Percentiles rank a stretch among this genome's conserved stretches.
phyloP scores from a whole-genome alignment of 768 basidiomycete genomes.

The Podaxis sp. region DNA sequence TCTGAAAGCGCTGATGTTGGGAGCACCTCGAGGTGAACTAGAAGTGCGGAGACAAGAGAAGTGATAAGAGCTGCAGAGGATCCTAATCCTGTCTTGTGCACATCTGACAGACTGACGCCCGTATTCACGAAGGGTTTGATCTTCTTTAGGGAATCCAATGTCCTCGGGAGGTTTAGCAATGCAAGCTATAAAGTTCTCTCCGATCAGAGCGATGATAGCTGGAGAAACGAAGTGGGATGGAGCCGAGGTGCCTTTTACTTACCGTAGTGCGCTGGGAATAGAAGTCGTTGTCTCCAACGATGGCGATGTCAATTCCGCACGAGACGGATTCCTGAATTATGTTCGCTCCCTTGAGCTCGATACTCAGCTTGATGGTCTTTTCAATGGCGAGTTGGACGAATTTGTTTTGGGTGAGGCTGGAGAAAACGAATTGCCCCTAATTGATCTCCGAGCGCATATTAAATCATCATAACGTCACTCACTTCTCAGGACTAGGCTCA shows the following conservation, averaged over 20 bases:
- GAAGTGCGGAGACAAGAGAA: constrained; percentile 83
- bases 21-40: constrained; percentile 73
- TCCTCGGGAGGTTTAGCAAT: constrained; percentile 57
- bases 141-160: constrained; percentile 58
- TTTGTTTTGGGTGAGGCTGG: constrained; percentile 70
- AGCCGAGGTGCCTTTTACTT: constrained; percentile 21
- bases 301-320: constrained; percentile 69
- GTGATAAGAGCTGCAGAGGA: constrained; percentile 98
- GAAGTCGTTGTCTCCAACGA: constrained; percentile 96
- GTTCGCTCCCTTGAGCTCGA: constrained; percentile 53
- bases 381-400: constrained; percentile 92
- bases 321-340: constrained; percentile 42
- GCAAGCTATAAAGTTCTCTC: constrained; percentile 50
- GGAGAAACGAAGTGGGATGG: not conserved
- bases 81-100: constrained; percentile 98
- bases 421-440: constrained; percentile 17
- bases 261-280: constrained; percentile 93
- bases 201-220: constrained; percentile 4
- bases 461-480: constrained; percentile 22
- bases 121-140: constrained; percentile 79
- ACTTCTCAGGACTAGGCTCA: constrained; percentile 40
- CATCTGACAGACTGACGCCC: constrained; percentile 66
- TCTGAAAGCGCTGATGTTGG: constrained; percentile 46
- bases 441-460: constrained; percentile 7
- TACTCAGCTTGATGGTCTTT: constrained; percentile 66